Evolutionary conservation across 1,284 basidiomycete species (phyloP), one percentile per base, ranked within the genome.

Genomic region (Fomitopsis schrenkii): DNA sequence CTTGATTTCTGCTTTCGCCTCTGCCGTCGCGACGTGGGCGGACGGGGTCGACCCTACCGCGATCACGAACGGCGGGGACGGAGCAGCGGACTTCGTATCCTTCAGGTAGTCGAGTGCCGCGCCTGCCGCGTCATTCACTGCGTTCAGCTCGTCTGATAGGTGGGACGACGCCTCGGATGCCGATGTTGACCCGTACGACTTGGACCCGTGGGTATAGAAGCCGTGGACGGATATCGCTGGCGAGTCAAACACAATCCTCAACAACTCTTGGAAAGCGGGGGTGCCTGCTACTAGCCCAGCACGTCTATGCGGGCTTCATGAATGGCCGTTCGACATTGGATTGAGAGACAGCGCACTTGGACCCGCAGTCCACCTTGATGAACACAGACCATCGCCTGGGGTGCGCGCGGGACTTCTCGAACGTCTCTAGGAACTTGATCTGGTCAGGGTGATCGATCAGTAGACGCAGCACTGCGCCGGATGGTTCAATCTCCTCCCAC

Each of bases 1-100:
- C 8, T 80, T 75, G 14, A 90, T 69, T 42, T 76, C 71, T 12
- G 74, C 72, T 54, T 77, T 77, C 10, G 82, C 77, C 62, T 81
- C 82, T n/a, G 78, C 75, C 22, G 81, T 84, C 5, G 88, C 90
- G 10, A 86, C 86, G 70, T 93, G 90, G 0, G 92, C 92, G 2
- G 93, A 90, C 1, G 93, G 93, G 2, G 93, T 95, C n/a, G 92
- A 89, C 14, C 93, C 93, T 0, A 94, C 88, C 2, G 90, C 90
- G 26, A 95, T 76, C 0, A 91, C 81, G 67, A 91, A 92, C 1
- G 81, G 81, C 44, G 79, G 70, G 8, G 75, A 72, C 55, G 79
- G 72, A 17, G 70, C 63, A 3, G 65, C 57, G n/a, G 65, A 66
- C 38, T 70, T 72, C 12, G 73, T 70, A 10, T 74, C 68, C 3